These are phyloP conservation scores for Austroboletus eburneus DNA, from an alignment of 768 basidiomycete species.

Conservation along the genomic window DNA sequence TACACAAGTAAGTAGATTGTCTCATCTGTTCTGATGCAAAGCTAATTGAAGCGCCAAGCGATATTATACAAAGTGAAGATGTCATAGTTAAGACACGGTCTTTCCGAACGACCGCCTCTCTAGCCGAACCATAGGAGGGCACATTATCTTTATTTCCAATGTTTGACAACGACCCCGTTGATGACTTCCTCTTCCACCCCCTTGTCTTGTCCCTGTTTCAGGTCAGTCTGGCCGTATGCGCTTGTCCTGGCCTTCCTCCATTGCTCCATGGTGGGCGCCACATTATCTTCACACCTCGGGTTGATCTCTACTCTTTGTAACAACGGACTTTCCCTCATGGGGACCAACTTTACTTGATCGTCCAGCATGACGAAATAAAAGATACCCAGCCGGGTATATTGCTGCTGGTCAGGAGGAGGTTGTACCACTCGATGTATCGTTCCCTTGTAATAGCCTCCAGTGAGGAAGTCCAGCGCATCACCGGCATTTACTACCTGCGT, in stretches of 20 bases:
- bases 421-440: slow-evolving; percentile 61
- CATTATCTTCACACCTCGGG: slow-evolving; percentile 33
- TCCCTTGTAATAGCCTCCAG: slow-evolving; percentile 55
- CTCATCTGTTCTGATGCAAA: no score
- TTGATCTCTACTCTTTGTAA: slow-evolving; percentile 42
- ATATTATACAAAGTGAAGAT: no score
- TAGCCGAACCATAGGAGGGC: no score
- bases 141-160: slow-evolving; percentile 56
- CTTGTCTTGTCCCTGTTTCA: slow-evolving; percentile 38
- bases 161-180: slow-evolving; percentile 51
- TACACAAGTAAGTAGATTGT: no score
- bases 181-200: slow-evolving; percentile 54
- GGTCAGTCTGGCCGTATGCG: slow-evolving; percentile 47
- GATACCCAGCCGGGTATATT: slow-evolving; percentile 47
- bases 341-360: slow-evolving; percentile 45
- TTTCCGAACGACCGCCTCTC: no score
- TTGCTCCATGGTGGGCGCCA: slow-evolving; percentile 47
- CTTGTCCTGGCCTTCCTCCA: slow-evolving; percentile 51
- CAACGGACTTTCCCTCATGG: slow-evolving; percentile 45
- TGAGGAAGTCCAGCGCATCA: slow-evolving; percentile 56
- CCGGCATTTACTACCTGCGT: slow-evolving; percentile 55
- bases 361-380: slow-evolving; percentile 57
- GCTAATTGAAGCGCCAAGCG: no score
- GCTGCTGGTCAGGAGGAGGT: slow-evolving; percentile 52
- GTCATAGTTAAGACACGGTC: no score